These are phyloP conservation scores for Claviceps digitariae DNA, from an alignment of 2,329 filamentous ascomycete genomes.

Conservation along the genomic window DNA sequence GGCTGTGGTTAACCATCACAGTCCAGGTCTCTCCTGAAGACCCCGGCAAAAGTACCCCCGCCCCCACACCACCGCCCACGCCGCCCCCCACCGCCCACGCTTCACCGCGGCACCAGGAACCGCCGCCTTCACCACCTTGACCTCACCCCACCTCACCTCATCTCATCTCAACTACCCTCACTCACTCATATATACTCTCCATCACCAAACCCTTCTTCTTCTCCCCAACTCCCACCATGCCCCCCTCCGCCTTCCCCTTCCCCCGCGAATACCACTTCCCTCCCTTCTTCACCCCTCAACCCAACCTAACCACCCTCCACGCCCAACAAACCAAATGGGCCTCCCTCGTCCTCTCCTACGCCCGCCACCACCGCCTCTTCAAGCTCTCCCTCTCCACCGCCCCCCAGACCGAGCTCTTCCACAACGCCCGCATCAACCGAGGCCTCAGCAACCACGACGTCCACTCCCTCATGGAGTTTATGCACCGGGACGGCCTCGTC, in stretches of 20 bases:
- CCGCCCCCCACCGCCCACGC: no score
- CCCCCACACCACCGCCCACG: no score
- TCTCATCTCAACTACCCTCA: background rate
- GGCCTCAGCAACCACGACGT: slow-evolving; percentile 37
- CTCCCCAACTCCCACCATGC: background rate
- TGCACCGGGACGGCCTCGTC: slow-evolving; percentile 44
- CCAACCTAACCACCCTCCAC: slow-evolving; percentile 58
- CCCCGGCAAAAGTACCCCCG: no score
- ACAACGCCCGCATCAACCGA: slow-evolving; percentile 40
- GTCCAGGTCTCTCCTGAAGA: no score
- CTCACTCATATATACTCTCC: background rate
- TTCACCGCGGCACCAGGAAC: no score
- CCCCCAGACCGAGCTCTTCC: slow-evolving; percentile 41
- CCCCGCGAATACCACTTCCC: slow-evolving; percentile 62
- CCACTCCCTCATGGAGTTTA: slow-evolving; percentile 43
- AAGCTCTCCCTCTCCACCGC: slow-evolving; percentile 52
- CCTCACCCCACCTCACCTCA: background rate
- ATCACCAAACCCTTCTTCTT: background rate
- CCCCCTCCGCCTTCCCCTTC: slow-evolving; percentile 22
- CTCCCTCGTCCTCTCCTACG: slow-evolving; percentile 72
- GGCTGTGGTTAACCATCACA: no score
- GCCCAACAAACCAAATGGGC: slow-evolving; percentile 78
- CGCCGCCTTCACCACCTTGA: background rate
- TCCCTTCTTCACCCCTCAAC: slow-evolving; percentile 74
- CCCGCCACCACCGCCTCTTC: slow-evolving; percentile 63